A percentile compares a stretch with the other conserved stretches of the same genome.
Evolutionary conservation across 176 grass and related monocot genomes (phyloP).

Genomic region (Carex parvula): DNA sequence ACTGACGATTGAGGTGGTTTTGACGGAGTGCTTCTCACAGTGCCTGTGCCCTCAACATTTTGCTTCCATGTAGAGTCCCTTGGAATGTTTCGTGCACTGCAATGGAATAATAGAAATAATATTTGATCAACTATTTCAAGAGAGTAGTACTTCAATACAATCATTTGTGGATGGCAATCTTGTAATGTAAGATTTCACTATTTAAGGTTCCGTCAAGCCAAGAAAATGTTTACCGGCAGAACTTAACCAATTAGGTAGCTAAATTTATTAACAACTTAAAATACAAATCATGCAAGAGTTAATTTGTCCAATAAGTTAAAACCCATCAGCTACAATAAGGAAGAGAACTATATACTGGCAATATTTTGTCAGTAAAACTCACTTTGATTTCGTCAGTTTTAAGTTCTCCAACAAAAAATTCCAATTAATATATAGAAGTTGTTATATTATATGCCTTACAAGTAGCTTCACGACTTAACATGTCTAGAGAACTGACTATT

Average conservation of each 20-base stretch:
- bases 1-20: conserved; percentile 33
- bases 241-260: background rate
- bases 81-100: conserved; percentile 51
- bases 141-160: background rate
- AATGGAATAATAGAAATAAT: conserved; percentile 4
- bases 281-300: background rate
- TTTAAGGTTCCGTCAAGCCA: background rate
- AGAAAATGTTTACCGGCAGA: background rate
- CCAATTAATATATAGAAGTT: background rate
- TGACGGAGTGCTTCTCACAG: conserved; percentile 51
- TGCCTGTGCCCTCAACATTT: conserved; percentile 62
- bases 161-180: background rate
- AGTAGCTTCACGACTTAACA: background rate
- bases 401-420: background rate
- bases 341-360: background rate
- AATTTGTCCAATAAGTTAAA: background rate
- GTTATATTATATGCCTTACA: background rate
- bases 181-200: background rate
- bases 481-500: background rate
- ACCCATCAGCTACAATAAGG: background rate
- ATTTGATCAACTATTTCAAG: background rate
- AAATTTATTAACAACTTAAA: background rate
- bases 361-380: background rate
- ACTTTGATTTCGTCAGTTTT: background rate
- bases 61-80: conserved; percentile 45